These are phyloP conservation scores for Phyllostachys edulis DNA, from an alignment of 176 grass and related monocot species.

Conservation along the genomic window DNA sequence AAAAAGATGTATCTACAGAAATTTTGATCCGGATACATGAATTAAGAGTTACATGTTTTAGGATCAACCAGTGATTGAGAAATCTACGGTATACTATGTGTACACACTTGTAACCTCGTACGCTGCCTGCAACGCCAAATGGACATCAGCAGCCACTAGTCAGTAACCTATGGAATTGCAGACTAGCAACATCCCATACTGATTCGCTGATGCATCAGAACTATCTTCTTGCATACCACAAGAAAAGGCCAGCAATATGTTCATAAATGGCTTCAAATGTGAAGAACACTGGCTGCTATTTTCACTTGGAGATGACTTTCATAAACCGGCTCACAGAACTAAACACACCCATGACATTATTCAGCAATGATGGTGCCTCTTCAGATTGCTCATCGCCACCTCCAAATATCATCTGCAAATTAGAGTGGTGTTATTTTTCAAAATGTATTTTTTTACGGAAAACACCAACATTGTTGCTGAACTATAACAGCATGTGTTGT, in stretches of 20 bases:
- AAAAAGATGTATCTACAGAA: background rate
- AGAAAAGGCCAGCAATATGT: background rate
- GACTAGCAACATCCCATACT: background rate
- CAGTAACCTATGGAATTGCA: background rate
- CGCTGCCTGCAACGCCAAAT: background rate
- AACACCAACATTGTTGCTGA: background rate
- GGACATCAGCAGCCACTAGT: background rate
- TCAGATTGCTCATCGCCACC: conserved; percentile 55
- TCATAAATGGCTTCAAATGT: background rate
- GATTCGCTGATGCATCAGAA: background rate
- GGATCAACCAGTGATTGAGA: background rate
- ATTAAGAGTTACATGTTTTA: background rate
- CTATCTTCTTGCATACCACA: background rate
- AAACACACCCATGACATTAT: conserved; percentile 72
- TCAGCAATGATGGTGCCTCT: conserved; percentile 57
- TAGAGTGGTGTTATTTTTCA: background rate
- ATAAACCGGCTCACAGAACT: conserved; percentile 76
- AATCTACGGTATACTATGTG: background rate
- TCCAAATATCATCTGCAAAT: conserved; percentile 75
- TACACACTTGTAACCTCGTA: background rate
- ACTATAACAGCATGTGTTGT: background rate
- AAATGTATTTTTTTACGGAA: background rate
- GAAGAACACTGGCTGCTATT: background rate
- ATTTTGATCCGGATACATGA: background rate
- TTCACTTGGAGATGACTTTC: conserved; percentile 77